Percentiles rank a stretch among this genome's conserved stretches.
Evolutionary conservation across 441 rosid species (phyloP).

Genomic region (Flueggea neowawraea): DNA sequence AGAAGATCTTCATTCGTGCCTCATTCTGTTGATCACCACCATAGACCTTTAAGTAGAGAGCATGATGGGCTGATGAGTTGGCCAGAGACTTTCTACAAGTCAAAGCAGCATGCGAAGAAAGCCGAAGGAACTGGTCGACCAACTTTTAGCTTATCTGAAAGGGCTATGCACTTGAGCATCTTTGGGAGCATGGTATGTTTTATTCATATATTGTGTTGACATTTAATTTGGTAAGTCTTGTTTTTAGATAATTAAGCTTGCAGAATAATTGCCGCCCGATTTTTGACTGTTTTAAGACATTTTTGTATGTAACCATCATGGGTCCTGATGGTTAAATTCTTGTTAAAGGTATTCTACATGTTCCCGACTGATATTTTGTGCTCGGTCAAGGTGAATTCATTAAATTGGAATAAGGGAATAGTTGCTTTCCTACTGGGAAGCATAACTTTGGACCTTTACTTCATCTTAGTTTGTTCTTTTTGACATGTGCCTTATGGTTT

Average conservation of each 20-base stretch:
- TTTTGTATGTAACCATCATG: no score
- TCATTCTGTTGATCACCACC: constrained; percentile 44
- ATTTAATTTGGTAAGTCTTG: background rate
- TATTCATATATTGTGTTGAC: background rate
- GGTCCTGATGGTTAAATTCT: no score
- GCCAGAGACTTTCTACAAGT: constrained; percentile 51
- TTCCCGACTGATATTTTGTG: no score
- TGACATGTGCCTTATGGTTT: constrained; percentile 2
- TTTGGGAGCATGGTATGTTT: constrained; percentile 69
- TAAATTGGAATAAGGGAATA: no score
- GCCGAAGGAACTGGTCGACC: constrained; percentile 16
- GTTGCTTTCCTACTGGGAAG: no score
- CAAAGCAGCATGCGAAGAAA: constrained; percentile 24
- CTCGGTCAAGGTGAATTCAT: no score
- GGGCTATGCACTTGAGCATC: constrained; percentile 73
- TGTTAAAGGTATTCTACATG: no score
- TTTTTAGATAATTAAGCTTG: background rate
- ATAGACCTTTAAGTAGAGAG: constrained; percentile 52
- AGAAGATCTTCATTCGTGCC: constrained; percentile 45
- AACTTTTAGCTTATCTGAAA: constrained; percentile 50
- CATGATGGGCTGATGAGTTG: constrained; percentile 72
- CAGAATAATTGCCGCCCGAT: no score
- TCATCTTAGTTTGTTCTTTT: background rate
- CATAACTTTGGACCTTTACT: no score
- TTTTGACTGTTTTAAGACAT: no score